Base-by-base conservation (phyloP, 2,329 filamentous ascomycete genomes). In the Thielaviopsis populi region DNA sequence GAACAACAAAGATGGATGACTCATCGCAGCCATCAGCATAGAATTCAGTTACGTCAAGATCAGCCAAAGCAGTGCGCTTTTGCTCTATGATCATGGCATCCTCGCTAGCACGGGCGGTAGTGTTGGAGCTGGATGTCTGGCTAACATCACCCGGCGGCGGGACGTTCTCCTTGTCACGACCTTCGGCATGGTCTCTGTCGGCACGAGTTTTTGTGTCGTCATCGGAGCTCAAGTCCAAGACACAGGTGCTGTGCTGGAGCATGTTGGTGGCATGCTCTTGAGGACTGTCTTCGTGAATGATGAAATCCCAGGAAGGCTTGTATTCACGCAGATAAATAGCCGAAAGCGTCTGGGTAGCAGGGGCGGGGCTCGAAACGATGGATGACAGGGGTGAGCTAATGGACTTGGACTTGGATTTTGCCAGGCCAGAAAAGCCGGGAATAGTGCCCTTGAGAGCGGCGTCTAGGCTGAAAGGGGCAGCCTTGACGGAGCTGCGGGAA, bases 181-280 rank as follows among this genome's bases (percentile, higher is more conserved):
- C 80, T 68, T 88, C 82, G 40, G 78, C 78, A 68, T 78, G 72
- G 71, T 79, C 80, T 68, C 74, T 74, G 61, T 70, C 75, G 53
- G 79, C 74, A 70, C 81, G 81, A 60, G 76, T 79, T 70, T 82
- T 79, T 33, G 76, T 81, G 73, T 91, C 88, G 72, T 96, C 91
- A 69, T 96, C 91, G 24, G 89, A 91, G 68, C 85, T 90, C 70
- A 97, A 90, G 72, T 97, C 92, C 2, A 97, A 81, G 0, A 87
- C 85, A 68, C 87, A 86, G 7, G 92, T 92, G 64, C 87, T 87
- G 76, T 96, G 92, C 74, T 96, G 89, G 76, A 97, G 89, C 46
- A 96, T 78, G 70, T 95, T 96, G 69, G 91, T 89, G 74, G 94
- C 88, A 72, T 95, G 87, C 71, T 96, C 88, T 72, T 96, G 89